Conservation (phyloP, 257 asterid species). For the Solanum virginianum region DNA sequence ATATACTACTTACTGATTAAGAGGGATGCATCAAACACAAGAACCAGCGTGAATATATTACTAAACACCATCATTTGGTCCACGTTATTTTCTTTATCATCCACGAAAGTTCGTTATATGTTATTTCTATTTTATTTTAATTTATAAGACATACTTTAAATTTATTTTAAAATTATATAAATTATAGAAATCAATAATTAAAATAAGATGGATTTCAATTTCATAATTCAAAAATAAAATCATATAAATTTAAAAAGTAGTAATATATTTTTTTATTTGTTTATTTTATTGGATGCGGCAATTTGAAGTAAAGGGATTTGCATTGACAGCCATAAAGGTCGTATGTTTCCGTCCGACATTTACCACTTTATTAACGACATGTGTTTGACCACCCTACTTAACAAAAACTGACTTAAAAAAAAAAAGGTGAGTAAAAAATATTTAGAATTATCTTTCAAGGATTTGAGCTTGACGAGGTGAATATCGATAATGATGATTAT, state of each 20-base stretch:
- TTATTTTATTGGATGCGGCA: neutral
- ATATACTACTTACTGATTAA: neutral
- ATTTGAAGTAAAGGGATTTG: neutral
- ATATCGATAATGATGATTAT: too few species aligned
- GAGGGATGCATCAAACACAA: neutral
- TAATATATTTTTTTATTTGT: too few species aligned
- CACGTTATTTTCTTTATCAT: neutral
- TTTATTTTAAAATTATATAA: neutral
- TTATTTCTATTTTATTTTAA: neutral
- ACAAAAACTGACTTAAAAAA: neutral
- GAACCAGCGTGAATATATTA: neutral
- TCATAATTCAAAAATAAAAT: too few species aligned
- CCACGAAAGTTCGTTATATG: neutral
- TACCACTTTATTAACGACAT: neutral
- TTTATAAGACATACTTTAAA: neutral
- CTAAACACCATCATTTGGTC: neutral
- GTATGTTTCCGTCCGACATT: conserved; percentile 1
- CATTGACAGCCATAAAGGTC: neutral
- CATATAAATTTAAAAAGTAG: too few species aligned
- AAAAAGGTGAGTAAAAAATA: too few species aligned
- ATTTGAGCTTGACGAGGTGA: too few species aligned
- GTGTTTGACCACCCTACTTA: conserved; percentile 2
- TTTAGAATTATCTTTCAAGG: too few species aligned
- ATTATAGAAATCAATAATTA: too few species aligned
- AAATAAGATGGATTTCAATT: too few species aligned